phyloP scores from a whole-genome alignment of 495 filamentous ascomycete species.

The Aspergillus diversus region DNA sequence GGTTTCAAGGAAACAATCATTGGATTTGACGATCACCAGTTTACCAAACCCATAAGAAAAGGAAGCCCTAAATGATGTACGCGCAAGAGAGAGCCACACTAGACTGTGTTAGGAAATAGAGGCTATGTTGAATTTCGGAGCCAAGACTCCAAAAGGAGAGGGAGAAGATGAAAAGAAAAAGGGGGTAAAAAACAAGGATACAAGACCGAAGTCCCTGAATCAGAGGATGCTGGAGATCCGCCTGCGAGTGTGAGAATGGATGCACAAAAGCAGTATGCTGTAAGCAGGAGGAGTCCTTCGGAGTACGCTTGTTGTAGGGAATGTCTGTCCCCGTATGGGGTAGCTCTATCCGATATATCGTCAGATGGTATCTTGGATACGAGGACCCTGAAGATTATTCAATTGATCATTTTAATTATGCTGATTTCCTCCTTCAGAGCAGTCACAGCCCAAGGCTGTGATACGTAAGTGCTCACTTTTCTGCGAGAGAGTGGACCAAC shows the following conservation, averaged over 20 bases:
- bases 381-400: constrained; percentile 1
- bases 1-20: constrained; percentile 18
- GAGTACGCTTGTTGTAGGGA: too few species aligned
- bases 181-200: neutral
- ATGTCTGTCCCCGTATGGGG: too few species aligned
- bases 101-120: constrained; percentile 18
- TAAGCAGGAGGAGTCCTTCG: too few species aligned
- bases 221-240: too few species aligned
- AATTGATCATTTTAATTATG: neutral
- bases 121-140: constrained; percentile 13
- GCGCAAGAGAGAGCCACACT: constrained; percentile 26
- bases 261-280: too few species aligned
- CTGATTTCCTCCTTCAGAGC: neutral
- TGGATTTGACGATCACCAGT: neutral
- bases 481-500: constrained; percentile 18
- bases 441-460: constrained; percentile 20
- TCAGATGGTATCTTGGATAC: neutral
- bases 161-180: constrained; percentile 8
- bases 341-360: neutral
- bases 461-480: constrained; percentile 8
- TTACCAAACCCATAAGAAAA: neutral
- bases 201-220: too few species aligned
- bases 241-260: too few species aligned
- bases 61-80: constrained; percentile 19
- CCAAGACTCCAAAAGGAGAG: constrained; percentile 20